These are phyloP conservation scores for Meyerozyma smithsonii DNA, from an alignment of 1,139 yeast species.

Conservation along the genomic window DNA sequence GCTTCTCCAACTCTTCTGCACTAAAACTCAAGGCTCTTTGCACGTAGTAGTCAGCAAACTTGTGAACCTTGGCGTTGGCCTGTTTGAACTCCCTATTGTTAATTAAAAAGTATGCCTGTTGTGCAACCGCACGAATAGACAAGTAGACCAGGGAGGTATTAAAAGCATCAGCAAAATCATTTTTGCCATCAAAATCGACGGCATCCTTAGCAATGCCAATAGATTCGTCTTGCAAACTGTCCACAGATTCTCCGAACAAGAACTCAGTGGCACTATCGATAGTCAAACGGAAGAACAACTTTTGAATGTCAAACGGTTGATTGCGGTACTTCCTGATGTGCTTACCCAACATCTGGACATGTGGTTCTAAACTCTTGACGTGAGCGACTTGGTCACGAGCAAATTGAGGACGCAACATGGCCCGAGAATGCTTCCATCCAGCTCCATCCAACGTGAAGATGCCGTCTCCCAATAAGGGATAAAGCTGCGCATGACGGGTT, in stretches of 20 bases:
- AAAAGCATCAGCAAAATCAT: slow-evolving; percentile 27
- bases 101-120: slow-evolving; percentile 29
- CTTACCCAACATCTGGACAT: slow-evolving; percentile 33
- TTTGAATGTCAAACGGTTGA: slow-evolving; percentile 40
- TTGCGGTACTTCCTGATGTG: slow-evolving; percentile 24
- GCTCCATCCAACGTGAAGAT: slow-evolving; percentile 53
- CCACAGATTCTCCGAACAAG: slow-evolving; percentile 52
- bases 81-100: slow-evolving; percentile 28
- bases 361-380: slow-evolving; percentile 44
- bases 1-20: slow-evolving; percentile 32
- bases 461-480: slow-evolving; percentile 50
- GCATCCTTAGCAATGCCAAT: slow-evolving; percentile 14
- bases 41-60: slow-evolving; percentile 31
- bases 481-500: slow-evolving; percentile 36
- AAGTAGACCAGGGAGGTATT: slow-evolving; percentile 34
- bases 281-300: slow-evolving; percentile 45
- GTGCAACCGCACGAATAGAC: slow-evolving; percentile 33
- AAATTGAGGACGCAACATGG: slow-evolving; percentile 57
- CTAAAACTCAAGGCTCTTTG: slow-evolving; percentile 13
- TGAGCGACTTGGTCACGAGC: slow-evolving; percentile 52
- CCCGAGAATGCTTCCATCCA: slow-evolving; percentile 56
- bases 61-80: slow-evolving; percentile 18
- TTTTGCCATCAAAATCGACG: slow-evolving; percentile 20
- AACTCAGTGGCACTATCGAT: slow-evolving; percentile 60
- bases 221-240: slow-evolving; percentile 29